Evolutionary conservation across 768 basidiomycete species (phyloP).

Genomic region (Leucocoprinus leucothites): DNA sequence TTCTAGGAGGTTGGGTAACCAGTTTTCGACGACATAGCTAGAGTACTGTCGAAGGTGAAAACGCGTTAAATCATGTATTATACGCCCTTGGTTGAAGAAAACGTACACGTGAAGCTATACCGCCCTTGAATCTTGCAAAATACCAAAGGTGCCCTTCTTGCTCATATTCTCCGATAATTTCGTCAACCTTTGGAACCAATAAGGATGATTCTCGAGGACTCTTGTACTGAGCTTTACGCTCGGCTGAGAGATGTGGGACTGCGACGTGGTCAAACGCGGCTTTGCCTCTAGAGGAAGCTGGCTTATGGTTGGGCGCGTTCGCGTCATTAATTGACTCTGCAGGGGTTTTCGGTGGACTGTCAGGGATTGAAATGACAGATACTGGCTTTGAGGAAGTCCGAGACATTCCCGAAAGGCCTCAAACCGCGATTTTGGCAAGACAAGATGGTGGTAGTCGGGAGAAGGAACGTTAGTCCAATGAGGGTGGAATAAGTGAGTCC

Average conservation of each 20-base stretch:
- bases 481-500: neutral
- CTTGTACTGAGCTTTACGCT: slow-evolving; percentile 41
- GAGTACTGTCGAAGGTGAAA: slow-evolving; percentile 35
- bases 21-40: slow-evolving; percentile 32
- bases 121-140: slow-evolving; percentile 57
- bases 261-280: slow-evolving; percentile 29
- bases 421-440: neutral
- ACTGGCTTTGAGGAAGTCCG: neutral
- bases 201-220: slow-evolving; percentile 27
- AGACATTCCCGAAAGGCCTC: neutral
- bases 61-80: slow-evolving; percentile 25
- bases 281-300: neutral
- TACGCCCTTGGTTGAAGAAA: slow-evolving; percentile 11
- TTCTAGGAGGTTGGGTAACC: slow-evolving; percentile 44
- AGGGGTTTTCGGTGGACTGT: neutral
- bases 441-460: neutral
- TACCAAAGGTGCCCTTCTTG: slow-evolving; percentile 44
- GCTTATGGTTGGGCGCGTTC: neutral
- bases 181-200: slow-evolving; percentile 28
- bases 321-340: neutral
- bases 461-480: too few relatives aligned
- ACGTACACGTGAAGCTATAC: slow-evolving; percentile 57
- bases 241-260: slow-evolving; percentile 33
- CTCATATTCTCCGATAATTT: slow-evolving; percentile 58
- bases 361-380: neutral